Percentiles rank a stretch among this genome's conserved stretches.
Conservation (phyloP, 2,329 filamentous ascomycete species). For the Camillea tinctor region DNA sequence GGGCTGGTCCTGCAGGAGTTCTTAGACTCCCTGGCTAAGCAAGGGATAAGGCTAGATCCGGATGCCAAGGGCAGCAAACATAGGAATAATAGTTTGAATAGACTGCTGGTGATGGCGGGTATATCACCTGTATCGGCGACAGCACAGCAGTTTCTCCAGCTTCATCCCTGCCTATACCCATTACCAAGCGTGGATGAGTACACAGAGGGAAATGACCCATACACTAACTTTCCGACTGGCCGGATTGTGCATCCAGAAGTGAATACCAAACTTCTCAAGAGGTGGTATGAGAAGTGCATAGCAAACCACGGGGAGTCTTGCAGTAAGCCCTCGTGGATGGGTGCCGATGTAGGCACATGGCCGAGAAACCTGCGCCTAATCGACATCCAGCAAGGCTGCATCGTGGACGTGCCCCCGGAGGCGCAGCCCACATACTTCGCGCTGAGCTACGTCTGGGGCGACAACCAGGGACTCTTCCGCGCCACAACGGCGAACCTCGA, state of each 20-base stretch:
- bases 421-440: slow-evolving; percentile 12
- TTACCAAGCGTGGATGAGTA: slow-evolving; percentile 16
- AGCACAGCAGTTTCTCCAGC: slow-evolving; percentile 16
- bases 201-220: slow-evolving; percentile 5
- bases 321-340: slow-evolving; percentile 11
- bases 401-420: slow-evolving; percentile 8
- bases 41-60: not conserved
- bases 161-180: slow-evolving; percentile 20
- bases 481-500: slow-evolving; percentile 4
- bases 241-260: slow-evolving; percentile 8
- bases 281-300: slow-evolving; percentile 11
- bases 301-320: slow-evolving; percentile 9
- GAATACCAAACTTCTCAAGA: slow-evolving; percentile 11
- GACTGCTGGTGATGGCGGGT: slow-evolving; percentile 11
- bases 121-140: slow-evolving; percentile 8
- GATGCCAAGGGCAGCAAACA: not conserved
- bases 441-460: slow-evolving; percentile 23
- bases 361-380: slow-evolving; percentile 12
- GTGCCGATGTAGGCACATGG: slow-evolving; percentile 3
- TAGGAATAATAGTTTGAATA: slow-evolving; percentile 9
- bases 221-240: slow-evolving; percentile 15
- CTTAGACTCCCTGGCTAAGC: slow-evolving; percentile 4
- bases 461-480: slow-evolving; percentile 7
- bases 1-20: slow-evolving; percentile 3
- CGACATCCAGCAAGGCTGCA: slow-evolving; percentile 10